Evolutionary conservation across 345 rosid genomes (phyloP), one percentile per base, ranked within the genome.

Genomic region (Gynandropsis gynandra): DNA sequence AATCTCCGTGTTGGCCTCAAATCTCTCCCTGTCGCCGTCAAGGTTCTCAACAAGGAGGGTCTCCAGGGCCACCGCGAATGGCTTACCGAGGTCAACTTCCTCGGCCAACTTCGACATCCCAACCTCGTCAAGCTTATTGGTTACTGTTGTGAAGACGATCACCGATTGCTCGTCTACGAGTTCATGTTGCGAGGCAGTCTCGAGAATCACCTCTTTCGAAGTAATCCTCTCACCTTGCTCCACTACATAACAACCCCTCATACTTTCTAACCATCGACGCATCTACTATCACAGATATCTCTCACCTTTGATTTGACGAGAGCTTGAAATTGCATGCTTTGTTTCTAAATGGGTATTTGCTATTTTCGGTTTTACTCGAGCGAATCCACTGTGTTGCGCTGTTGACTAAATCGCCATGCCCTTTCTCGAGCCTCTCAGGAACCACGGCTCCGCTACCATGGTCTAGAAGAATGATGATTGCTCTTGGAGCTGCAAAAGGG

Each of bases 41-140:
- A 90, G 75, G 96, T 90, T 38, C 85, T 90, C 55, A 87, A 90
- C 75, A 87, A 82, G 77, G 93, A 90, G 67, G 98, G 98, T 21
- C 93, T 77, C 62, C 98, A 90, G 67, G 98, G 98, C 40, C 95
- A 87, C 69, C 95, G 95, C 19, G 98, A 90, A 68, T 92, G 98
- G 98, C 96, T 84, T 62, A 78, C 83, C 5, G 76, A 73, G 38
- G 78, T 80, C 49, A 65, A 70, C 59, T 73, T 78, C 74, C 85
- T 92, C 1, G 96, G 96, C 16, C 89, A 92, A 71, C 96, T 87
- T 17, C 79, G 96, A 70, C 98, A 86, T 80, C 95, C 86, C n/a
- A 83, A 89, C 71, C 81, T 89, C 35, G 96, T 89, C 42, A 89
- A 89, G 71, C 65, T 89, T 75, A 89, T 87, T 61, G 98, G 96